Base-by-base conservation (phyloP, 2,329 filamentous ascomycete genomes). In the Nectriaceae sp. region DNA sequence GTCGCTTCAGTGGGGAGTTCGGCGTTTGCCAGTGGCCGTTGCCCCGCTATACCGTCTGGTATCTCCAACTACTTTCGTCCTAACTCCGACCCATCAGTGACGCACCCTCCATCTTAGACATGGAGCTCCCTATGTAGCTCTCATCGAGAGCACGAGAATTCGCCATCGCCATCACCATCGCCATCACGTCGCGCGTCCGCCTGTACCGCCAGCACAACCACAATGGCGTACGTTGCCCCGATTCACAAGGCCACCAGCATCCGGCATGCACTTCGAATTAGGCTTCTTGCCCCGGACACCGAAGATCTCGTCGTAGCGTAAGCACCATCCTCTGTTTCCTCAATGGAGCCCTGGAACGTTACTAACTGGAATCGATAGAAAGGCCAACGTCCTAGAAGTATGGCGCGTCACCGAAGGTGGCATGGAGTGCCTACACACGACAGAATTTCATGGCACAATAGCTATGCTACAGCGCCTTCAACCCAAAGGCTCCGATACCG, bases 161-260 rank as follows among this genome's bases (percentile, higher is more conserved):
- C 44, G 22, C 37, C 37, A 35, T 40, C 39, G 13, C 35, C 44
- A 45, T 29, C 47, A 48, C 44, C 51, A 40, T 36, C 33, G n/a
- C 38, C 41, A 36, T 40, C 39, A 19, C 35, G 21, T 44, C 13
- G 35, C 36, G 29, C 24, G 37, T 11, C 42, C 29, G 18, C 29
- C 40, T 31, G 16, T 24, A 11, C 18, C 49, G 19, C 43, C 33
- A 40, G 39, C 47, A 44, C 35, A 46, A 42, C 21, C 54, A 63
- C 40, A 47, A 99, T 99, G 94, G 89, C 94, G 44, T 99, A 97
- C 70, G 77, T 99, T 63, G 91, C 90, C 53, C 92, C 94, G 33
- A 94, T 99, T 48, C 94, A 99, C 70, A 82, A 86, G 61, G 88
- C 94, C 20, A 97, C 90, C 68, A 96, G 90, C 74, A 85, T 97